These are phyloP conservation scores for Amniculicola lignicola DNA, from an alignment of 495 filamentous ascomycete genomes.

Conservation along the genomic window DNA sequence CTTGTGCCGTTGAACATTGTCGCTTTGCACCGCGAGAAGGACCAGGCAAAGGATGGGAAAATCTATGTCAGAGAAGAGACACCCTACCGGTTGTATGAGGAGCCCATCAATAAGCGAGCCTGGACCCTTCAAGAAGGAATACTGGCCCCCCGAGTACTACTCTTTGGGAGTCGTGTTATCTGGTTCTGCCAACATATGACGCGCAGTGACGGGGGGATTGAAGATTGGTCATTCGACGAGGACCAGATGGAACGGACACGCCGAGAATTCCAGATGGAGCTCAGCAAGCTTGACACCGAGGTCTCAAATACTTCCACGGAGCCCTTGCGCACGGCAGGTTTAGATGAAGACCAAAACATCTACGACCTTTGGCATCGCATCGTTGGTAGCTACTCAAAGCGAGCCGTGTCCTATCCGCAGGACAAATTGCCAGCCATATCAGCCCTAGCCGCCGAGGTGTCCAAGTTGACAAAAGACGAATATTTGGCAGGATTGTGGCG, in stretches of 20 bases:
- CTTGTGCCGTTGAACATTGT: not conserved
- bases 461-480: constrained; percentile 15
- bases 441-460: constrained; percentile 30
- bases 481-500: constrained; percentile 39
- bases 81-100: not conserved
- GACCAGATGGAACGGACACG: constrained; percentile 27
- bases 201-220: not conserved
- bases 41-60: not conserved
- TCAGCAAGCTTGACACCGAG: not conserved
- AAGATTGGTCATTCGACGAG: constrained; percentile 10
- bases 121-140: constrained; percentile 1
- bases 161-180: constrained; percentile 3
- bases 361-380: constrained; percentile 1
- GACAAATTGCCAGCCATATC: constrained; percentile 38
- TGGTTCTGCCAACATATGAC: constrained; percentile 2
- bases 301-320: not conserved
- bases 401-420: constrained; percentile 13
- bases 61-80: constrained; percentile 14
- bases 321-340: not conserved
- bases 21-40: not conserved
- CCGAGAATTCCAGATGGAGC: constrained; percentile 2
- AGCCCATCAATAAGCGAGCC: constrained; percentile 1
- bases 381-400: not conserved
- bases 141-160: not conserved
- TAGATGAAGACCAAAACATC: constrained; percentile 1